Evolutionary conservation across 2,329 filamentous ascomycete species (phyloP).

Genomic region (Thelonectria discophora): DNA sequence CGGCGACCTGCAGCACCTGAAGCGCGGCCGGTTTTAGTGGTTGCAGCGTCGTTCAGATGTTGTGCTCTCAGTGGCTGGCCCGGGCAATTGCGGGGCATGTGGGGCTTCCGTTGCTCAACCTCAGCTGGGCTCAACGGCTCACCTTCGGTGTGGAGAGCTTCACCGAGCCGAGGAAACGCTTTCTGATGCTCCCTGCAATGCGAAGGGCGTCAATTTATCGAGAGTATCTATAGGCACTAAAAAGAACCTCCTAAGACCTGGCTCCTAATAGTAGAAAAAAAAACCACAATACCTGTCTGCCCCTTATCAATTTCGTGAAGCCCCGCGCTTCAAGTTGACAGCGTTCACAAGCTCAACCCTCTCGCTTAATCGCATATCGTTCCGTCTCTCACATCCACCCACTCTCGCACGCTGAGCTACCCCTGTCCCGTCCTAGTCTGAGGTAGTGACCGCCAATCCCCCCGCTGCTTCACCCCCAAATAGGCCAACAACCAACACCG

Average conservation of each 20-base stretch:
- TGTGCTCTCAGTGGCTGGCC: constrained; percentile 9
- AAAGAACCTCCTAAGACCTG: too few relatives aligned
- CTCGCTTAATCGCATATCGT: constrained; percentile 36
- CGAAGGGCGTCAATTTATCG: neutral
- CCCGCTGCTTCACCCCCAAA: constrained; percentile 17
- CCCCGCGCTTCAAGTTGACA: constrained; percentile 8
- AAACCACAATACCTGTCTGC: neutral
- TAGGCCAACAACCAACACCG: constrained; percentile 20
- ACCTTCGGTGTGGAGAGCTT: constrained; percentile 11
- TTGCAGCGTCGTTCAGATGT: constrained; percentile 10
- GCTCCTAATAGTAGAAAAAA: too few relatives aligned
- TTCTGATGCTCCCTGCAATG: constrained; percentile 1
- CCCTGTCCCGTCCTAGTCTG: constrained; percentile 14
- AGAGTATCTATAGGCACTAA: neutral
- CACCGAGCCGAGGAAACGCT: too few relatives aligned
- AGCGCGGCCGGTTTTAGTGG: constrained; percentile 9
- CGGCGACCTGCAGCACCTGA: constrained; percentile 2
- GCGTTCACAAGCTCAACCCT: constrained; percentile 15
- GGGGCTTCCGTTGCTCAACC: neutral
- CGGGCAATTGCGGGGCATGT: neutral
- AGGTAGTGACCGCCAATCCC: constrained; percentile 23
- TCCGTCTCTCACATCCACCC: neutral
- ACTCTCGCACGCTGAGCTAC: constrained; percentile 2
- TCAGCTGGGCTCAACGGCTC: neutral
- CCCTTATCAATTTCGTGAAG: neutral